Base-by-base conservation (phyloP, 768 basidiomycete species). In the Tylopilus plumbeoviolaceoides region DNA sequence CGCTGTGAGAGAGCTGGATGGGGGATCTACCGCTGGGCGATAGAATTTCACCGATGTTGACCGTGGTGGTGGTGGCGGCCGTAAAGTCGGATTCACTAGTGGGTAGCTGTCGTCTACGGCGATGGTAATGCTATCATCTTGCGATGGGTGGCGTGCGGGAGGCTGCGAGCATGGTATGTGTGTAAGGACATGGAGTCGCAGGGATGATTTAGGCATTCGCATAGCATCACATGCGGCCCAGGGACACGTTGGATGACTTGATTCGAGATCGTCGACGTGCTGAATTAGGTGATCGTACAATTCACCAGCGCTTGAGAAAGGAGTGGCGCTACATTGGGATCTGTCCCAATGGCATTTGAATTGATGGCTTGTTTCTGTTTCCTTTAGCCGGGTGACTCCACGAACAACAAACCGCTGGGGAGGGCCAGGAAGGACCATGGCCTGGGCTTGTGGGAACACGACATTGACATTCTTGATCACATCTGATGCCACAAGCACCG, bases 381-480 rank as follows among this genome's bases (percentile, higher is more conserved):
- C 82, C 68, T 83, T 84, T 50, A 81, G 75, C 48, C 87, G 72
- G 53, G 85, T 82, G 40, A 98, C 87, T 7, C 94, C 94, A 35
- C 86, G 85, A 44, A 99, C 91, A 36, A 99, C 78, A 63, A 95
- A 99, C 48, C 82, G 78, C 59, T 85, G 86, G 5, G 81, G 77
- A 6, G 82, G 79, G 1, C 84, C 87, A 33, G 77, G 80, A 33
- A 90, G 76, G 20, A 95, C 90, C 84, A 91, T 91, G 1, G 95
- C 92, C 59, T 85, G 82, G 0, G 93, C 92, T 44, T 84, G 80
- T 7, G 91, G 87, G 62, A 93, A 95, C 25, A 94, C 87, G 10
- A 81, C 72, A 45, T 82, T 91, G 55, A 95, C 90, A 56, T 89
- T 90, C 70, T 95, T 95, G 68, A 99, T 98, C 45, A 97, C 90